These are phyloP conservation scores for Rutstroemia sydowiana DNA, from an alignment of 2,329 filamentous ascomycete species.

Conservation along the genomic window DNA sequence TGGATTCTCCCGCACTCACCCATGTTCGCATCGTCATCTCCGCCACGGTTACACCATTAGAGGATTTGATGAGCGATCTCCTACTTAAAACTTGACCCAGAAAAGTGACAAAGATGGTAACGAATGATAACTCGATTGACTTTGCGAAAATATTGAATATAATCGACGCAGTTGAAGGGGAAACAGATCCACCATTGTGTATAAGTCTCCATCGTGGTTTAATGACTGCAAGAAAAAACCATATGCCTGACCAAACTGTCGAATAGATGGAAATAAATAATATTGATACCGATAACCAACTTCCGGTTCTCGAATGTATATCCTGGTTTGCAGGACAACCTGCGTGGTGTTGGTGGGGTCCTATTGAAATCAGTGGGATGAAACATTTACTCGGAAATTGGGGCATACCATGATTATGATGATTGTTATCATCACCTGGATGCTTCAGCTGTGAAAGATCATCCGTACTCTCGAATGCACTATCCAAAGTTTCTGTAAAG, in stretches of 20 bases:
- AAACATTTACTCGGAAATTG: no score
- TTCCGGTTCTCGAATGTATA: slow-evolving; percentile 19
- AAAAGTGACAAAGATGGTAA: slow-evolving; percentile 68
- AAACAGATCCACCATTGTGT: slow-evolving; percentile 42
- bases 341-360: background rate
- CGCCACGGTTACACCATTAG: slow-evolving; percentile 61
- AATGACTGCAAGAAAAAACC: slow-evolving; percentile 52
- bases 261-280: slow-evolving; percentile 51
- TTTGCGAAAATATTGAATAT: slow-evolving; percentile 66
- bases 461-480: slow-evolving; percentile 3
- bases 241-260: slow-evolving; percentile 57
- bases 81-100: slow-evolving; percentile 69
- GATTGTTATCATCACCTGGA: background rate
- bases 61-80: slow-evolving; percentile 52
- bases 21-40: slow-evolving; percentile 74
- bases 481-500: slow-evolving; percentile 12
- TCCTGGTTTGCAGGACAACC: slow-evolving; percentile 19
- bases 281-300: slow-evolving; percentile 44
- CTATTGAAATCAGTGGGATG: background rate
- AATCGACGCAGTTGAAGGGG: slow-evolving; percentile 57
- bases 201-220: slow-evolving; percentile 56
- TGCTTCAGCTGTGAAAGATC: slow-evolving; percentile 1
- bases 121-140: slow-evolving; percentile 69
- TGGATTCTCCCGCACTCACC: no score
- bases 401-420: slow-evolving; percentile 13